Base-by-base conservation (phyloP, 1,139 yeast species). In the Keqinozyma sinolaborantium region DNA sequence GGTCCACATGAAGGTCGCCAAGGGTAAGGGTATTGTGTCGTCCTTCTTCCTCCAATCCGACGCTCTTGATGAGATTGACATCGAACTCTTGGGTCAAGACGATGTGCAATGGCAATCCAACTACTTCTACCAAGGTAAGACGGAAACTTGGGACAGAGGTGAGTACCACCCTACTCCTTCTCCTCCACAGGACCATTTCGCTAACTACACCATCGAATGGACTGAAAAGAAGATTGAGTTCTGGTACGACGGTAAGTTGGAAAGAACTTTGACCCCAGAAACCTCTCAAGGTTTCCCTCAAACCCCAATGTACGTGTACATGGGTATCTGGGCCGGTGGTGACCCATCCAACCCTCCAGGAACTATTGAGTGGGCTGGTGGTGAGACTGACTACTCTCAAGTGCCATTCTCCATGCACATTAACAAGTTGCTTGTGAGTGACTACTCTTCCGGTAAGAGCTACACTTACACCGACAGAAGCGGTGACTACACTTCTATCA, bases 71-170 rank as follows among this genome's bases (percentile, higher is more conserved):
- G 95, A 85, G 56, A 75, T 85, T 30, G 95, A 85, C 56, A 53
- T 83, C 30, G 95, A 85, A 54, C 78, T 88, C 76, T 61, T 82
- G 31, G 95, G 95, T 13, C 77, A 83, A 31, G 88, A 83, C 48
- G 66, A 64, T 8, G 65, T 74, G 24, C 77, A 80, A 48, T 79
- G 83, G 49, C 95, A 84, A 57, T 69, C 88, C 16, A 85, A 86
- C 56, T 86, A 60, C 53, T 86, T 84, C 59, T 77, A 84, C 19
- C 80, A 84, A 51, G 95, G 95, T 38, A 69, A 82, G 45, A 73
- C 81, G 2, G 56, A 75, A 3, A 74, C 85, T 4, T 83, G 79
- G 49, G 83, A 81, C 48, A 70, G 95, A 53, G 95, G 95, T 35
- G 76, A 60, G 30, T 82, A 72, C 58, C 88, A 81, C 47, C 47